A percentile compares a stretch with the other conserved stretches of the same genome.
These are phyloP conservation scores for Tetracladium setigerum DNA, from an alignment of 495 filamentous ascomycete species.

Conservation along the genomic window DNA sequence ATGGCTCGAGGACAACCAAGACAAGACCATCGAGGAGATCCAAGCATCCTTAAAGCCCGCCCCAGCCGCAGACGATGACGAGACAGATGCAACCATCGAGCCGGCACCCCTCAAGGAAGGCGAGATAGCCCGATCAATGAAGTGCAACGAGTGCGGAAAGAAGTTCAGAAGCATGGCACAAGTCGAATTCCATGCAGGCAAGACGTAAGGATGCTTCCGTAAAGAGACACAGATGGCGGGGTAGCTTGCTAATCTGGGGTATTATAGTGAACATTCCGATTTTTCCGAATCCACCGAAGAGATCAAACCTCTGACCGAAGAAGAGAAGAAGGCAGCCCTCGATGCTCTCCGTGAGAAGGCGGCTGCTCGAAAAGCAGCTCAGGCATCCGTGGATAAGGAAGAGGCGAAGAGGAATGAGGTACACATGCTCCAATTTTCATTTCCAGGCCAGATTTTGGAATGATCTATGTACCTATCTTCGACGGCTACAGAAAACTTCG, in stretches of 20 bases:
- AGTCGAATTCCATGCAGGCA: slow-evolving; percentile 85
- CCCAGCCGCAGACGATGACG: slow-evolving; percentile 22
- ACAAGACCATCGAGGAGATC: slow-evolving; percentile 74
- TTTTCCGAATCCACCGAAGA: slow-evolving; percentile 92
- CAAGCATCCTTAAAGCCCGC: slow-evolving; percentile 28
- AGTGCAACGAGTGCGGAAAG: slow-evolving; percentile 90
- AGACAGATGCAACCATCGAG: slow-evolving; percentile 44
- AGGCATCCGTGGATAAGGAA: slow-evolving; percentile 67
- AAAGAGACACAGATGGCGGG: too few relatives aligned
- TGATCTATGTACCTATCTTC: neutral
- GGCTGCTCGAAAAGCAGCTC: slow-evolving; percentile 62
- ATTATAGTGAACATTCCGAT: slow-evolving; percentile 65
- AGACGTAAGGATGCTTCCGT: slow-evolving; percentile 47
- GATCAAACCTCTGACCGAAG: slow-evolving; percentile 81
- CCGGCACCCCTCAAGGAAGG: slow-evolving; percentile 50
- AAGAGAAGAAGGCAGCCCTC: slow-evolving; percentile 77
- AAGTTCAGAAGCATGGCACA: slow-evolving; percentile 72
- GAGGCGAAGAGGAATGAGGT: slow-evolving; percentile 89
- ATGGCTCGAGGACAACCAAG: slow-evolving; percentile 88
- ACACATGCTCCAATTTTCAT: slow-evolving; percentile 5
- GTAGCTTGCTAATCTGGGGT: slow-evolving; percentile 7
- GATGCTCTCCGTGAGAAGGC: slow-evolving; percentile 65
- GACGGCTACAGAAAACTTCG: neutral
- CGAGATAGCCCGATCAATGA: slow-evolving; percentile 46
- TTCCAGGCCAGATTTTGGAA: too few relatives aligned